These are phyloP conservation scores for Coffea canephora DNA, from an alignment of 257 asterid genomes.

Conservation along the genomic window DNA sequence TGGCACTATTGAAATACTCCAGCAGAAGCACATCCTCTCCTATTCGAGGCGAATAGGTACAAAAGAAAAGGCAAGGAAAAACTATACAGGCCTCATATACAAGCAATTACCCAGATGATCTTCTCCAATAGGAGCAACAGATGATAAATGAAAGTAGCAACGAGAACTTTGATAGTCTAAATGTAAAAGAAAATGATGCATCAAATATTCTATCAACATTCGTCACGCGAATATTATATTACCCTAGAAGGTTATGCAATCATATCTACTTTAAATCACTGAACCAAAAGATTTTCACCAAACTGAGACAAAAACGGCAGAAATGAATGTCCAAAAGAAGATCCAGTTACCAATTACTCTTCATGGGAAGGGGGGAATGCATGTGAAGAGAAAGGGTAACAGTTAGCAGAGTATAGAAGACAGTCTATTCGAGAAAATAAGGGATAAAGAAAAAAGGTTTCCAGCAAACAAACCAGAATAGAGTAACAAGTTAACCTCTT, in stretches of 20 bases:
- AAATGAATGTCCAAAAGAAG: background rate
- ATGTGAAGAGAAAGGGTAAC: background rate
- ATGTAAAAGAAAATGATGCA: background rate
- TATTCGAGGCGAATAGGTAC: constrained; percentile 64
- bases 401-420: background rate
- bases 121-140: constrained; percentile 15
- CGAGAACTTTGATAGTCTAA: background rate
- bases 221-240: background rate
- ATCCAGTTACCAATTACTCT: background rate
- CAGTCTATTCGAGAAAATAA: background rate
- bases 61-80: constrained; percentile 36
- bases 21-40: constrained; percentile 77
- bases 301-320: background rate
- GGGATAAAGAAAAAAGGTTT: background rate
- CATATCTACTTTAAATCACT: background rate
- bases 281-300: background rate
- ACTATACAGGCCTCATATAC: constrained; percentile 25
- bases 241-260: background rate
- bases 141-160: background rate
- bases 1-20: constrained; percentile 60
- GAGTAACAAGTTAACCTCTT: background rate
- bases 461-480: background rate
- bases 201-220: background rate
- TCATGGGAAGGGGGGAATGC: background rate
- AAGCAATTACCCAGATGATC: constrained; percentile 24